Evolutionary conservation across 192 early-diverging fungal species (phyloP), one percentile per base, ranked within the genome.

Genomic region (Backusella luteola): DNA sequence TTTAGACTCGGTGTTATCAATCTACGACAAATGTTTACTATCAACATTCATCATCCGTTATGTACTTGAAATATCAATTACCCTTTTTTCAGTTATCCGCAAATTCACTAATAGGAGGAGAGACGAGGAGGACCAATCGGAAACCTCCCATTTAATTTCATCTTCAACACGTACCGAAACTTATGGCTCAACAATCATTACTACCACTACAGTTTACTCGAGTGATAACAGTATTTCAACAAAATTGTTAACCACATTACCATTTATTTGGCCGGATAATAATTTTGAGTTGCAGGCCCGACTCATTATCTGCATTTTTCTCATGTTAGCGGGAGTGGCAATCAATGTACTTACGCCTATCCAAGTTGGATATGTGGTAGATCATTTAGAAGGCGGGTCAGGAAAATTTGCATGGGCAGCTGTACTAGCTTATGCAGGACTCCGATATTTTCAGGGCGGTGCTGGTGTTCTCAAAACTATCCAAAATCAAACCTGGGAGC

Each of bases 401-500:
- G 56, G 73, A 6, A 75, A 75, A 44, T 75, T 75, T 44, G 73
- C 73, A 38, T 89, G 85, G 79, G 84, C 71, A 0, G 80, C 84
- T 6, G 89, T 96, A 26, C 66, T 93, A 1, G 39, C 88, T 0
- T 96, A 85, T 66, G 83, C 88, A 14, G 80, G 85, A n/a, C 76
- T 91, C 35, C 83, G 91, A 35, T 93, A 91, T 75, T 79, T 96
- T 8, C 94, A 96, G 78, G 91, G 94, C 32, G 84, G 90, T 29
- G 39, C 76, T 44, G 92, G 93, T 39, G 73, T 94, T 9, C 76
- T 98, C 44, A 91, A 91, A 73, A 90, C 90, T 1, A 56, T 90
- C 15, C 95, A 96, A 80, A 91, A 87, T 81, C 93, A 89, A 73
- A 80, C 91, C 2, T 99, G 97, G 97, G 93, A 97, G 49, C 96